phyloP scores from a whole-genome alignment of 345 rosid genomes.

The Cardamine chenopodiifolia region DNA sequence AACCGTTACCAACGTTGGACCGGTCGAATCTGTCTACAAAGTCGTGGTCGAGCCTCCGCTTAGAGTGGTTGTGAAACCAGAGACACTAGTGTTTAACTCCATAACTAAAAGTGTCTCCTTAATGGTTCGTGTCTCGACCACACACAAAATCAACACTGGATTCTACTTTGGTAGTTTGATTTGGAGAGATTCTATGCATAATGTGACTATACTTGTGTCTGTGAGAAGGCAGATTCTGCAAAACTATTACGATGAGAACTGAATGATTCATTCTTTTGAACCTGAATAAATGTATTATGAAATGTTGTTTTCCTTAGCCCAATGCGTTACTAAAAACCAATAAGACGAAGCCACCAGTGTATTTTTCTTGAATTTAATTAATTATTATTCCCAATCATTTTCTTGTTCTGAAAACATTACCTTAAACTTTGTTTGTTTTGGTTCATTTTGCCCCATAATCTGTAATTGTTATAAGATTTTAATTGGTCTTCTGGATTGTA shows the following conservation, averaged over 20 bases:
- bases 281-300: too few relatives aligned
- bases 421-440: too few relatives aligned
- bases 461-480: too few relatives aligned
- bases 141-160: slow-evolving; percentile 43
- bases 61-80: slow-evolving; percentile 29
- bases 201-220: slow-evolving; percentile 44
- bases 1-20: slow-evolving; percentile 53
- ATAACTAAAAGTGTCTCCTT: slow-evolving; percentile 30
- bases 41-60: slow-evolving; percentile 36
- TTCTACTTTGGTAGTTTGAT: slow-evolving; percentile 49
- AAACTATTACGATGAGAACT: slow-evolving; percentile 14
- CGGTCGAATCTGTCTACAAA: slow-evolving; percentile 38
- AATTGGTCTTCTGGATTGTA: too few relatives aligned
- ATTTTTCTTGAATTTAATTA: too few relatives aligned
- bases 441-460: too few relatives aligned
- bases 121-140: slow-evolving; percentile 31
- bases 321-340: too few relatives aligned
- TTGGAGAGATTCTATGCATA: slow-evolving; percentile 40
- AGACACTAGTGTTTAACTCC: slow-evolving; percentile 35
- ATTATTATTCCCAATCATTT: too few relatives aligned
- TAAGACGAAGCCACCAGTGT: too few relatives aligned
- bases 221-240: slow-evolving; percentile 40
- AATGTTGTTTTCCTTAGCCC: too few relatives aligned
- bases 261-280: background rate
- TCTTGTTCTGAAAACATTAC: too few relatives aligned